Evolutionary conservation across 495 filamentous ascomycete genomes (phyloP), one percentile per base, ranked within the genome.

Genomic region (Tuber indicum): DNA sequence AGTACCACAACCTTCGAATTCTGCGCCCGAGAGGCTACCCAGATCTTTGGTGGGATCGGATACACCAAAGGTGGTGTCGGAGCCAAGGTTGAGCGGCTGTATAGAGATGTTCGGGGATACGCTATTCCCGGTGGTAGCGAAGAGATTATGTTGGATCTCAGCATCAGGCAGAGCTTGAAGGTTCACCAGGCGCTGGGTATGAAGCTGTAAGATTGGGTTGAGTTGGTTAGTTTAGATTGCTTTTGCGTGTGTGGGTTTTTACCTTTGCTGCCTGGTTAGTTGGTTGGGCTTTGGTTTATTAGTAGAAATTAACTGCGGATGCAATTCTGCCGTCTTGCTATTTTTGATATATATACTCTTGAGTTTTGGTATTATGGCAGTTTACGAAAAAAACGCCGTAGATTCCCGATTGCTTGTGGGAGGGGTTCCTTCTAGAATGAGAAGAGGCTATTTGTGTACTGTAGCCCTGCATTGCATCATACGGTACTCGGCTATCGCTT

Each of bases 71-170:
- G 96, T 75, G 96, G 96, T 41, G 95, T 98, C 86, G 96, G 96
- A 76, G 95, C 90, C 49, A 99, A 99, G 90, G 89, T 99, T 72
- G 96, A 99, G 89, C 86, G 96, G 47, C 86, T 99, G 79, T 99
- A 99, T 84, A 88, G 96, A 76, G 96, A 99, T 86, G 96, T 99
- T n/a, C 88, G 96, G 76, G 96, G 96, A 41, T 99, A 99, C 84
- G 95, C 96, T 72, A 99, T 99, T 80, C 96, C 96, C 7, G 96
- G 96, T 84, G 96, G 96, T 47, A 92, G 90, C 83, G 96, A 99
- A 86, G 96, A 99, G 89, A 99, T 99, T 77, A 99, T 99, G 96
- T 86, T 98, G 79, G 96, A 99, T 87, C 85, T 99, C 81, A 97
- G 93, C 85, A 97, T 99, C 85, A 88, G 96, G 77, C 96, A 99